Conservation (phyloP, 2,329 filamentous ascomycete genomes). For the Neocucurbitaria cava region DNA sequence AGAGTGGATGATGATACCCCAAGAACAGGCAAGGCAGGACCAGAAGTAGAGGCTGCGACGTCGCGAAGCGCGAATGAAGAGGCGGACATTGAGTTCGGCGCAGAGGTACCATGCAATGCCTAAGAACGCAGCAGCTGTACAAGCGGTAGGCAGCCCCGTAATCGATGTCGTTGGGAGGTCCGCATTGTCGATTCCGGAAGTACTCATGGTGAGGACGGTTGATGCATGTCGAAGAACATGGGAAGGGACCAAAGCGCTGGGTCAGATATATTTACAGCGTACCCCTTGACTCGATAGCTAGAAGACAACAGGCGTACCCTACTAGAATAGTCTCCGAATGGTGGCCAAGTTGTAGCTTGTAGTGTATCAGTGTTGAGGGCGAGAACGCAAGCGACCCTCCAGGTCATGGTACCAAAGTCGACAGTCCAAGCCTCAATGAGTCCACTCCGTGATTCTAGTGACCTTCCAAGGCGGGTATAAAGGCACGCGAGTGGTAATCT, state of each 20-base stretch:
- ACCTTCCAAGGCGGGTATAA: conserved; percentile 1
- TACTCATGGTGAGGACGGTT: not conserved
- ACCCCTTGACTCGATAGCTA: not conserved
- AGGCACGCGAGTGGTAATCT: not conserved
- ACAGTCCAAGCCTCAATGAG: not conserved
- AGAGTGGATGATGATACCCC: conserved; percentile 48
- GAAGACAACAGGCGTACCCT: not conserved
- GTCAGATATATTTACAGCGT: not conserved
- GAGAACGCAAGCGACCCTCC: not conserved
- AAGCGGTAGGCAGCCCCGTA: conserved; percentile 3
- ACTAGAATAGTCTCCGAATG: no score
- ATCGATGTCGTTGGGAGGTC: not conserved
- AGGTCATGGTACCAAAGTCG: not conserved
- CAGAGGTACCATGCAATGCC: conserved; percentile 44
- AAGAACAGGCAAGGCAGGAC: conserved; percentile 39
- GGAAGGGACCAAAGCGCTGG: not conserved
- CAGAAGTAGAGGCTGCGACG: conserved; percentile 58
- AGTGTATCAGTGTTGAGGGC: not conserved
- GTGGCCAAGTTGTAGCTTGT: not conserved
- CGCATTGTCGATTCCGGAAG: not conserved
- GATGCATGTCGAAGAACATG: not conserved
- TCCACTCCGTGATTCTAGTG: conserved; percentile 1
- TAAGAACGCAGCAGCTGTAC: conserved; percentile 15
- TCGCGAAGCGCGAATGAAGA: conserved; percentile 38
- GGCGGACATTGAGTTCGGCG: conserved; percentile 53